A percentile compares a stretch with the other conserved stretches of the same genome.
phyloP scores from a whole-genome alignment of 2,329 filamentous ascomycete genomes.

The Pseudovirgaria hyperparasitica region DNA sequence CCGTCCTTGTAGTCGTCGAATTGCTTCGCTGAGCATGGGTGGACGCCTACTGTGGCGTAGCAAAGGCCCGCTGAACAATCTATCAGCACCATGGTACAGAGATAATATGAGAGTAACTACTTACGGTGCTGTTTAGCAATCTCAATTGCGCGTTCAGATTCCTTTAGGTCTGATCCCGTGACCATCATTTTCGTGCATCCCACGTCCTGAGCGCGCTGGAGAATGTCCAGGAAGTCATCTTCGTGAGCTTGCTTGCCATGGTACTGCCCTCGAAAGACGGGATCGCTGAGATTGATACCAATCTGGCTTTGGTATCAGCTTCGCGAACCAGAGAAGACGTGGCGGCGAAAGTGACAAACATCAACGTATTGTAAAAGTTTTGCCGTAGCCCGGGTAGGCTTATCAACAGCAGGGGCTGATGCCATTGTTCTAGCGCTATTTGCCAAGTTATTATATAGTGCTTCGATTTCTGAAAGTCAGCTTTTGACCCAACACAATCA shows the following conservation, averaged over 20 bases:
- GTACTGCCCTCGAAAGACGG: constrained; percentile 75
- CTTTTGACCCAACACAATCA: too few relatives aligned
- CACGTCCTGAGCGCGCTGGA: constrained; percentile 63
- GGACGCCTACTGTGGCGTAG: constrained; percentile 85
- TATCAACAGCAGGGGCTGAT: too few relatives aligned
- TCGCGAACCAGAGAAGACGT: too few relatives aligned
- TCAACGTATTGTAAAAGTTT: too few relatives aligned
- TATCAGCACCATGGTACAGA: neutral
- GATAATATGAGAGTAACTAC: constrained; percentile 15
- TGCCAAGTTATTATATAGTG: too few relatives aligned
- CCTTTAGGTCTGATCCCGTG: constrained; percentile 75
- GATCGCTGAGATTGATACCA: constrained; percentile 91
- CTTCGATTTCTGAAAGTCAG: too few relatives aligned
- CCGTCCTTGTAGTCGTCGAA: constrained; percentile 56
- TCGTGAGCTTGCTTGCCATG: constrained; percentile 66
- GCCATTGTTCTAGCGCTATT: too few relatives aligned
- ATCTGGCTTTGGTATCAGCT: too few relatives aligned
- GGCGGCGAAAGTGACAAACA: too few relatives aligned
- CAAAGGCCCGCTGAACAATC: constrained; percentile 54
- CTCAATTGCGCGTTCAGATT: constrained; percentile 61
- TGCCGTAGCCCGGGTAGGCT: too few relatives aligned
- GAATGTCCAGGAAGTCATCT: constrained; percentile 60
- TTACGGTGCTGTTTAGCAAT: constrained; percentile 63
- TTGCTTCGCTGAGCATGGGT: constrained; percentile 74
- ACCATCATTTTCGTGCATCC: constrained; percentile 87